These are phyloP conservation scores for Ascochyta viciae-villosae DNA, from an alignment of 2,329 filamentous ascomycete species.

Conservation along the genomic window DNA sequence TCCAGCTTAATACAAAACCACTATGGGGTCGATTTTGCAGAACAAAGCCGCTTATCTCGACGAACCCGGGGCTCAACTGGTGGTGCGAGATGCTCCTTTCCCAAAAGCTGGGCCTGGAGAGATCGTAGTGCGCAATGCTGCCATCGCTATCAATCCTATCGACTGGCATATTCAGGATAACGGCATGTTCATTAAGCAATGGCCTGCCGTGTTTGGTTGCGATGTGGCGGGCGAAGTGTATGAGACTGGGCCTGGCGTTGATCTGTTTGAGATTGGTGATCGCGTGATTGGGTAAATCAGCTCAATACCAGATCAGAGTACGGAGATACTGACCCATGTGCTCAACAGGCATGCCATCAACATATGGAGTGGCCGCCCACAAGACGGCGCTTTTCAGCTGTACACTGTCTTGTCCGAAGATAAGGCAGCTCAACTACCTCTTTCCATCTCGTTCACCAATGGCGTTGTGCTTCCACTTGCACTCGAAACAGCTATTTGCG, in stretches of 20 bases:
- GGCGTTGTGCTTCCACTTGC: constrained; percentile 53
- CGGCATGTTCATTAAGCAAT: constrained; percentile 43
- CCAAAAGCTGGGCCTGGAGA: constrained; percentile 29
- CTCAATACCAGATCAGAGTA: background rate
- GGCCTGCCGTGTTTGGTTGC: constrained; percentile 42
- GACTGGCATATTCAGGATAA: constrained; percentile 32
- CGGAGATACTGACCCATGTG: background rate
- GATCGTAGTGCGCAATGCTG: constrained; percentile 37
- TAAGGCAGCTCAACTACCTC: constrained; percentile 50
- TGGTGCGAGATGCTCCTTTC: constrained; percentile 30
- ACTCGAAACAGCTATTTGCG: constrained; percentile 50
- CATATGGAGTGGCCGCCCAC: constrained; percentile 25
- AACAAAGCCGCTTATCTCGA: constrained; percentile 36
- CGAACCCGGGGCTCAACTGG: constrained; percentile 23
- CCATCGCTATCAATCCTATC: constrained; percentile 38
- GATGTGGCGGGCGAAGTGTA: constrained; percentile 55
- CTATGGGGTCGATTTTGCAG: background rate
- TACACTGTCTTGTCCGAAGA: constrained; percentile 45
- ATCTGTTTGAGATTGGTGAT: constrained; percentile 51
- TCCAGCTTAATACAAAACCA: background rate
- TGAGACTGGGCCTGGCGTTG: constrained; percentile 51
- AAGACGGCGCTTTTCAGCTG: constrained; percentile 36
- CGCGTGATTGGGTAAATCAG: constrained; percentile 50
- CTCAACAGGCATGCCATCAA: constrained; percentile 28
- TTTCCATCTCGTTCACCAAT: constrained; percentile 49